Conservation (phyloP, 257 asterid species). For the Solanum habrochaites region DNA sequence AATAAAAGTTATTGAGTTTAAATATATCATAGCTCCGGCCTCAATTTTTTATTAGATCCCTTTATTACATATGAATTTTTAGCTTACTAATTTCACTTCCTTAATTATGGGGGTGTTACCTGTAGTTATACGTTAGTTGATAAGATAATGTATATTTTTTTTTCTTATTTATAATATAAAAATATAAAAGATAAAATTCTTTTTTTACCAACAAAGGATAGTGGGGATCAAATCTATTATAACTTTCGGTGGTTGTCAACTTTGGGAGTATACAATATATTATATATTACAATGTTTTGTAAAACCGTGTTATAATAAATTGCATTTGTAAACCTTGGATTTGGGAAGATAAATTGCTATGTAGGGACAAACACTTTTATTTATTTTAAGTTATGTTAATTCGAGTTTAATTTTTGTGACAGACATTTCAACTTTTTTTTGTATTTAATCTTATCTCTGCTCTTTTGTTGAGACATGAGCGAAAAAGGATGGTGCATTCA, state of each 20-base stretch:
- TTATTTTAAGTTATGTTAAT: neutral
- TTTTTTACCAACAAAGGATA: neutral
- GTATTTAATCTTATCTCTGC: neutral
- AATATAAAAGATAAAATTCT: neutral
- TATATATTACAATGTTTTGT: neutral
- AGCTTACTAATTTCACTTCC: neutral
- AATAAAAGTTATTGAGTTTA: neutral
- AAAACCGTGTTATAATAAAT: neutral
- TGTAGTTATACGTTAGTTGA: neutral
- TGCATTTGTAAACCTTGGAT: neutral
- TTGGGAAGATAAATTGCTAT: neutral
- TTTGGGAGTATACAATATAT: neutral
- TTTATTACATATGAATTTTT: neutral
- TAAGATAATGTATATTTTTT: neutral
- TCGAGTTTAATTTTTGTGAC: neutral
- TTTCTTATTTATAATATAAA: no score
- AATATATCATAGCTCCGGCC: neutral
- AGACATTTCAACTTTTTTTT: neutral
- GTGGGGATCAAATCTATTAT: neutral
- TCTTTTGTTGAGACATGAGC: neutral
- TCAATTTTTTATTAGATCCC: neutral
- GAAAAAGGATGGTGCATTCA: no score
- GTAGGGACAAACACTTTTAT: neutral
- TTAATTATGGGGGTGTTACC: neutral
- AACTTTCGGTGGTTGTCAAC: slow-evolving; percentile 8